A percentile compares a stretch with the other conserved stretches of the same genome.
Conservation (phyloP, 139 green algal genomes). For the Haematococcus sp. region DNA sequence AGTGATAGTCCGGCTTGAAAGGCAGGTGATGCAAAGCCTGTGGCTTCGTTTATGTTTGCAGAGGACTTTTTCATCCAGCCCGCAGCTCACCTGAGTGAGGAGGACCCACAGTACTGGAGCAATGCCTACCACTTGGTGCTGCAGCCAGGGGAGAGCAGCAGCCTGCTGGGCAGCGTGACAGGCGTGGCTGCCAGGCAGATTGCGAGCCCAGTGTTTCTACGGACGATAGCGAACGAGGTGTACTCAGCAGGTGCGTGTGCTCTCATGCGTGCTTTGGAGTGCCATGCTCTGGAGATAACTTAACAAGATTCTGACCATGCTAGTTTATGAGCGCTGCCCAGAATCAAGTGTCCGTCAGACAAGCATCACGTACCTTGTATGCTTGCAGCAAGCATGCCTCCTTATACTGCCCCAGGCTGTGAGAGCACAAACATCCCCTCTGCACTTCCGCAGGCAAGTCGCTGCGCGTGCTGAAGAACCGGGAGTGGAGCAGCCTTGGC, state of each 20-base stretch:
- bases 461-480: slow-evolving; percentile 13
- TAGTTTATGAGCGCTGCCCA: no score
- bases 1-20: no score
- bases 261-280: background rate
- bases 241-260: background rate
- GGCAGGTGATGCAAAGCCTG: no score
- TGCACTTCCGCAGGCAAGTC: slow-evolving; percentile 27
- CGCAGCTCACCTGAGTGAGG: background rate
- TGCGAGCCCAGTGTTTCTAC: background rate
- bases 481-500: background rate
- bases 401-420: background rate
- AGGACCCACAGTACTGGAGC: background rate
- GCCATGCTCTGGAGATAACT: no score
- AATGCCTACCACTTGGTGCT: background rate
- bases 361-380: no score
- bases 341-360: no score
- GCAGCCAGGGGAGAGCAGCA: no score
- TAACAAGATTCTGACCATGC: no score
- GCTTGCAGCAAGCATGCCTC: background rate
- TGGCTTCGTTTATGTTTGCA: background rate
- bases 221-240: background rate
- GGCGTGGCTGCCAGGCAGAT: background rate
- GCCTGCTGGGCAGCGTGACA: background rate
- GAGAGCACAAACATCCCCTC: no score
- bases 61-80: slow-evolving; percentile 12